Conservation (phyloP, 148 eudicot genomes). For the Heliamphora exappendiculata region DNA sequence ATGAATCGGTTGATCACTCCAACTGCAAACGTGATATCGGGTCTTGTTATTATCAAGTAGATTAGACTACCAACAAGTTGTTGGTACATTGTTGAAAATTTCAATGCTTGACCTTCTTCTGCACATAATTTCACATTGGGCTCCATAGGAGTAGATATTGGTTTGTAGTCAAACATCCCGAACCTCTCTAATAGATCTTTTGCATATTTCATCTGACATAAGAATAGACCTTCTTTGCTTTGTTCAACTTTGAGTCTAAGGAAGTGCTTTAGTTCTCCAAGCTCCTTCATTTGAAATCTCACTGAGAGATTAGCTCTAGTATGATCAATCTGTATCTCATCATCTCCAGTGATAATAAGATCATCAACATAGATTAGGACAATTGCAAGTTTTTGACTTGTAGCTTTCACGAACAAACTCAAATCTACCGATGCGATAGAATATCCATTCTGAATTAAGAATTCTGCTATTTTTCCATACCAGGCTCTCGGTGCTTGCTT, state of each 20-base stretch:
- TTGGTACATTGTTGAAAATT: neutral
- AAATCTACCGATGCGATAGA: neutral
- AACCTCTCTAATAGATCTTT: neutral
- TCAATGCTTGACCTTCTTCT: neutral
- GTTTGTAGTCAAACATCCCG: neutral
- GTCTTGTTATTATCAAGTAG: neutral
- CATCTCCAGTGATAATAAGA: constrained; percentile 11
- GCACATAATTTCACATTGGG: neutral
- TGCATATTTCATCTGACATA: neutral
- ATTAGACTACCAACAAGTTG: neutral
- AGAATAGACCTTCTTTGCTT: too few species aligned
- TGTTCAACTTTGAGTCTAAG: neutral
- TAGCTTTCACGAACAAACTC: neutral
- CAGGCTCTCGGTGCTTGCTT: constrained; percentile 14
- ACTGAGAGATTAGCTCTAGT: neutral
- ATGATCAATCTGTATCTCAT: neutral
- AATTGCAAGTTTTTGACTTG: neutral
- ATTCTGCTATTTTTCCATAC: too few species aligned
- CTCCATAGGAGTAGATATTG: neutral
- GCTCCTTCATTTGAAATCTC: neutral
- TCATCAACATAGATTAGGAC: neutral
- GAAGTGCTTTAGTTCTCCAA: neutral
- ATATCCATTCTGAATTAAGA: neutral
- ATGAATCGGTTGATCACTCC: neutral
- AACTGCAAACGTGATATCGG: neutral